Conservation (phyloP, 768 basidiomycete genomes). For the Phanerochaete carnosa region DNA sequence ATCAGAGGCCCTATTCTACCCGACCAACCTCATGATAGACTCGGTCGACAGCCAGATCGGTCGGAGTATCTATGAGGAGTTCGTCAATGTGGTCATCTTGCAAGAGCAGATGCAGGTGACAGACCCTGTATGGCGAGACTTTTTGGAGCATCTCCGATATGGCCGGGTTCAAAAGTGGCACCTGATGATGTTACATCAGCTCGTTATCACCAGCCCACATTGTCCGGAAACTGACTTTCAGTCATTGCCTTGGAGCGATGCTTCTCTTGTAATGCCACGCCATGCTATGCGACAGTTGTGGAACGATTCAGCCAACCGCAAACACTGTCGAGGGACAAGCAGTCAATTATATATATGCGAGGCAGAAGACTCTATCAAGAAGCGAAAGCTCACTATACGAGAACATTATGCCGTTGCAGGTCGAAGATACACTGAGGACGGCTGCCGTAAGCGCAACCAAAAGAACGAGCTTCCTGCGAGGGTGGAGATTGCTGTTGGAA, state of each 20-base stretch:
- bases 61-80: slow-evolving; percentile 11
- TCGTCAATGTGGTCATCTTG: slow-evolving; percentile 31
- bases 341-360: slow-evolving; percentile 23
- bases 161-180: background rate
- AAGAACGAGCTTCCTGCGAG: background rate
- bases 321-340: slow-evolving; percentile 17
- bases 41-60: background rate
- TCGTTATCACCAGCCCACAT: background rate
- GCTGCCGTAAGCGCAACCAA: background rate
- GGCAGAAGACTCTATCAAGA: slow-evolving; percentile 27
- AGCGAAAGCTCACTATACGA: slow-evolving; percentile 4
- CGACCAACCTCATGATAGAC: background rate
- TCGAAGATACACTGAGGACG: background rate
- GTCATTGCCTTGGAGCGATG: slow-evolving; percentile 29
- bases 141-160: slow-evolving; percentile 19
- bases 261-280: slow-evolving; percentile 34
- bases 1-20: slow-evolving; percentile 22
- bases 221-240: slow-evolving; percentile 25
- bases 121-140: slow-evolving; percentile 28
- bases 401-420: slow-evolving; percentile 12
- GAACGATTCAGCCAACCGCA: slow-evolving; percentile 29
- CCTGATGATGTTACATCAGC: background rate
- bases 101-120: slow-evolving; percentile 32
- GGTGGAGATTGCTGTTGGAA: slow-evolving; percentile 28
- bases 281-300: slow-evolving; percentile 33